A percentile compares a stretch with the other conserved stretches of the same genome.
These are phyloP conservation scores for Podila minutissima DNA, from an alignment of 192 early-diverging fungal genomes.

Conservation along the genomic window DNA sequence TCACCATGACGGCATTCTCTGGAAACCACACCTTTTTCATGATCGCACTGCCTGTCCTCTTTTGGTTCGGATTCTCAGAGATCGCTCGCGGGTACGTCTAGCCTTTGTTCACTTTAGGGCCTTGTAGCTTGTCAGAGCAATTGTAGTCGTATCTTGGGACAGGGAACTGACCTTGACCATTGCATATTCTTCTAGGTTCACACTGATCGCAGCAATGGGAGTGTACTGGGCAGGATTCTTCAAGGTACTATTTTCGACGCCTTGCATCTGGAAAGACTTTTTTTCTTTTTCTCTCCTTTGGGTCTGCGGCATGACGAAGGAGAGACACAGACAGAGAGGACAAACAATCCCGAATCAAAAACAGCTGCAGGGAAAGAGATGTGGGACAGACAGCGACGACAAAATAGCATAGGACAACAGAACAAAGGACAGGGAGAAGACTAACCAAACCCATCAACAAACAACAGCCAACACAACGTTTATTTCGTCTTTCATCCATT, in stretches of 20 bases:
- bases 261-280: neutral
- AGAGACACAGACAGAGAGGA: neutral
- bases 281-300: neutral
- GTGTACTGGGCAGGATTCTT: conserved; percentile 68
- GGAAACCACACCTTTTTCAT: conserved; percentile 93
- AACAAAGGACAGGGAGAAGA: neutral
- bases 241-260: conserved; percentile 54
- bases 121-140: neutral
- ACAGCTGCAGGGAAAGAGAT: no score
- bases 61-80: conserved; percentile 79
- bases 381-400: no score
- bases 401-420: neutral
- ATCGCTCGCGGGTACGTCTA: conserved; percentile 64
- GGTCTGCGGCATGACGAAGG: conserved; percentile 1
- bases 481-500: neutral
- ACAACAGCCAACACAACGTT: neutral
- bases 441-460: no score
- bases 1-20: conserved; percentile 76
- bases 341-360: neutral
- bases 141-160: neutral
- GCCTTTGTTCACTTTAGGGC: neutral
- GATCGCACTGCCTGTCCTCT: conserved; percentile 79
- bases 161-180: neutral
- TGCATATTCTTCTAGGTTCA: conserved; percentile 20
- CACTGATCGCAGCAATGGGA: conserved; percentile 59